Evolutionary conservation across 2,329 filamentous ascomycete genomes (phyloP).

Genomic region (Pseudopithomyces maydicus): DNA sequence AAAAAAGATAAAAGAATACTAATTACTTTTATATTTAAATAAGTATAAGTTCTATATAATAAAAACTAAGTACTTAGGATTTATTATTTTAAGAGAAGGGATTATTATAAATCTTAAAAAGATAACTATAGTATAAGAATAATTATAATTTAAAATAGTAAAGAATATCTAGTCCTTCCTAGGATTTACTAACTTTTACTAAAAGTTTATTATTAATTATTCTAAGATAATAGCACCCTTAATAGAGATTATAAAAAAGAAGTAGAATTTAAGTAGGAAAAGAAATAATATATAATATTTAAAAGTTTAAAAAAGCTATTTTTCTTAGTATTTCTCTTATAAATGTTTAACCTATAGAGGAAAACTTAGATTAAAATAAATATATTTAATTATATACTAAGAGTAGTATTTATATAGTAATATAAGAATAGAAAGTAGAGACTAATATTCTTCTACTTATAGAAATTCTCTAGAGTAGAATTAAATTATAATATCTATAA

Average conservation of each 20-base stretch:
- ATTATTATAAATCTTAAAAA: not conserved
- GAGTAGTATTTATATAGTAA: not conserved
- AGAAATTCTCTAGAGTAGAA: slow-evolving; percentile 7
- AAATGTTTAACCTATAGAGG: not conserved
- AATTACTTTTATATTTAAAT: not conserved
- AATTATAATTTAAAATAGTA: not conserved
- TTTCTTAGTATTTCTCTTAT: not conserved
- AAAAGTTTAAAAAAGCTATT: too few relatives aligned
- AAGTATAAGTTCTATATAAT: not conserved
- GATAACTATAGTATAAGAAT: not conserved
- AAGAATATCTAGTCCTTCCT: not conserved
- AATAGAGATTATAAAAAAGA: not conserved
- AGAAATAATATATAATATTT: not conserved
- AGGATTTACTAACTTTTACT: not conserved
- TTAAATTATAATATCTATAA: slow-evolving; percentile 19
- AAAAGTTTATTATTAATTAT: not conserved
- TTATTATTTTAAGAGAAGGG: not conserved
- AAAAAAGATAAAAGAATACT: not conserved
- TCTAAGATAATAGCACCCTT: not conserved
- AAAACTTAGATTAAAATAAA: not conserved
- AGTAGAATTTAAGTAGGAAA: not conserved
- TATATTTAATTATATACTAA: slow-evolving; percentile 2
- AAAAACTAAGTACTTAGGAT: not conserved
- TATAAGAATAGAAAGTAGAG: slow-evolving; percentile 19
- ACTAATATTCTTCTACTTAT: slow-evolving; percentile 28